These are phyloP conservation scores for Polyporus arcularius DNA, from an alignment of 768 basidiomycete species.

Conservation along the genomic window DNA sequence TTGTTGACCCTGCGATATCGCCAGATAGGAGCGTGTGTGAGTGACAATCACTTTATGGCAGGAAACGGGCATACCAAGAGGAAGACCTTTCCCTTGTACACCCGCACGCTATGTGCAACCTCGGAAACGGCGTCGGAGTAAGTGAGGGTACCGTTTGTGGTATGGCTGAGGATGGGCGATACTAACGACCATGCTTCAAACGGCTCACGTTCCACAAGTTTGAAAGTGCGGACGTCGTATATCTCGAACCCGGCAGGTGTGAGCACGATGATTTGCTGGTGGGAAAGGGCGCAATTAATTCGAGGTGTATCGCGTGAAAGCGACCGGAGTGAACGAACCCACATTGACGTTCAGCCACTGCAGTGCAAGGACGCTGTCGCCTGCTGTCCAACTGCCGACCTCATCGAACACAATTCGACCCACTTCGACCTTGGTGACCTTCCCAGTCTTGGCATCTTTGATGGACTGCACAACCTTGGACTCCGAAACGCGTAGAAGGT, in stretches of 20 bases:
- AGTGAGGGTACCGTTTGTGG: conserved; percentile 46
- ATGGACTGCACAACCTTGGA: conserved; percentile 50
- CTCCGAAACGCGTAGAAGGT: conserved; percentile 68
- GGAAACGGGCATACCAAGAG: conserved; percentile 62
- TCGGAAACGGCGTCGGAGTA: conserved; percentile 53
- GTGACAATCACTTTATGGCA: not conserved
- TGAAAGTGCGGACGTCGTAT: conserved; percentile 60
- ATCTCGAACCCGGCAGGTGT: conserved; percentile 63
- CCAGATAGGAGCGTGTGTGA: not conserved
- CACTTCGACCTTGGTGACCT: conserved; percentile 56
- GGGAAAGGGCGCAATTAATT: not conserved
- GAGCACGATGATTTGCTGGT: conserved; percentile 68
- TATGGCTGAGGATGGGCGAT: conserved; percentile 52
- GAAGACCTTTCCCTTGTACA: conserved; percentile 92
- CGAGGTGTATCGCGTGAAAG: not conserved
- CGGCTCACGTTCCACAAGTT: conserved; percentile 60
- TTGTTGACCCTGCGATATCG: conserved; percentile 51
- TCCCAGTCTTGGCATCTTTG: conserved; percentile 59
- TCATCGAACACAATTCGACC: conserved; percentile 68
- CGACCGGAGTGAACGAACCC: conserved; percentile 43
- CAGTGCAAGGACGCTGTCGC: conserved; percentile 66
- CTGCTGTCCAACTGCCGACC: conserved; percentile 57
- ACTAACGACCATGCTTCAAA: conserved; percentile 60
- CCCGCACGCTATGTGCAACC: conserved; percentile 69
- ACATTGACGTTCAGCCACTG: conserved; percentile 92